Conservation (phyloP, 768 basidiomycete species). For the Tylopilus sp. region DNA sequence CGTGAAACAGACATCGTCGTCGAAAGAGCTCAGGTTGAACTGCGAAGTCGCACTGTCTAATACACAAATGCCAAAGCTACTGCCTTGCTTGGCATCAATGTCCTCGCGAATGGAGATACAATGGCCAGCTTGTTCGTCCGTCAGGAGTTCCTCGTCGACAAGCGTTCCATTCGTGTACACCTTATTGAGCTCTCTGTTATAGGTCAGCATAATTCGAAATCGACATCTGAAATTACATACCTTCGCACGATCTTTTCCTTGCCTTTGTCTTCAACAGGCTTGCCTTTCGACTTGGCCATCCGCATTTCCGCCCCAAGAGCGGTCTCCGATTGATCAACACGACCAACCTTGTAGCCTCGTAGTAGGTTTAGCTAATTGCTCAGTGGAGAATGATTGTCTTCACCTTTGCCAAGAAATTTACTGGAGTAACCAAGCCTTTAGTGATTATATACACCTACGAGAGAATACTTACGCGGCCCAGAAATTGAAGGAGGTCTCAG, state of each 20-base stretch:
- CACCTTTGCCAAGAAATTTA: slow-evolving; percentile 73
- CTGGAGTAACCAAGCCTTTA: slow-evolving; percentile 31
- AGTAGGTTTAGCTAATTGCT: background rate
- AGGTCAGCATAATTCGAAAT: background rate
- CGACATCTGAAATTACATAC: slow-evolving; percentile 31
- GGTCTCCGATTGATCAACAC: slow-evolving; percentile 96
- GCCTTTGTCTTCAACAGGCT: slow-evolving; percentile 45
- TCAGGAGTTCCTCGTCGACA: slow-evolving; percentile 83
- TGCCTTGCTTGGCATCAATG: slow-evolving; percentile 32
- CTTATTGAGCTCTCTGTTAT: slow-evolving; percentile 79
- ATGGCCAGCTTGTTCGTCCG: slow-evolving; percentile 92
- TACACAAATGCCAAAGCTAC: slow-evolving; percentile 84
- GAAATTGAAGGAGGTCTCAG: slow-evolving; percentile 89
- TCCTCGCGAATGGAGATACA: slow-evolving; percentile 85
- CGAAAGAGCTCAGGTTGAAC: slow-evolving; percentile 86
- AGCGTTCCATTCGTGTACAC: slow-evolving; percentile 97
- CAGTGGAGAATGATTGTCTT: background rate
- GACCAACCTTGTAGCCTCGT: slow-evolving; percentile 87
- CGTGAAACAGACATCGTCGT: slow-evolving; percentile 91
- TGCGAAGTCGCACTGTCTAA: slow-evolving; percentile 94
- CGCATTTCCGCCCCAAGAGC: slow-evolving; percentile 98
- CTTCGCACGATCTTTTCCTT: slow-evolving; percentile 89
- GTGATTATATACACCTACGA: background rate
- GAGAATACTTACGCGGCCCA: slow-evolving; percentile 73
- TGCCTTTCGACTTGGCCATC: slow-evolving; percentile 58